Conservation (phyloP, 169 alveolate species). For the Plasmodium gonderi region DNA sequence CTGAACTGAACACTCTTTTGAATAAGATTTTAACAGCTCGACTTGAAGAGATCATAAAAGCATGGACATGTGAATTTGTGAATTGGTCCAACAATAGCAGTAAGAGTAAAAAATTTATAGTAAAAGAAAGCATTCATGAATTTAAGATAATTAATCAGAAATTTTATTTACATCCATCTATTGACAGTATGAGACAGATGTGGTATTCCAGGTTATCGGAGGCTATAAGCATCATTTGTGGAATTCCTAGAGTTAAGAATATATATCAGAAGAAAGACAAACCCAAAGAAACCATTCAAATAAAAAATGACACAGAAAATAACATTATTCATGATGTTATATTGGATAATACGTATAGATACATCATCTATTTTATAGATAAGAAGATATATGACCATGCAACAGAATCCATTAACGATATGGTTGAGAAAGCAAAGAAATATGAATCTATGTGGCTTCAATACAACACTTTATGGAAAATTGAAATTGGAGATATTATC, state of each 20-base stretch:
- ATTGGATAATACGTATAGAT: constrained; percentile 73
- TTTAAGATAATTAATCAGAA: constrained; percentile 61
- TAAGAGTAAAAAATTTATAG: constrained; percentile 50
- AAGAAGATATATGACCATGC: constrained; percentile 79
- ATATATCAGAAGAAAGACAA: constrained; percentile 79
- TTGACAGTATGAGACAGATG: constrained; percentile 72
- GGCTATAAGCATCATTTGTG: constrained; percentile 73
- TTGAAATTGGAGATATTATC: constrained; percentile 90
- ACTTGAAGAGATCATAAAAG: constrained; percentile 83
- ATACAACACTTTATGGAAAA: constrained; percentile 96
- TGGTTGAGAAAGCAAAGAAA: constrained; percentile 84
- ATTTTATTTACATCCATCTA: constrained; percentile 51
- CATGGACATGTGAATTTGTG: constrained; percentile 89
- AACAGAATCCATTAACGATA: constrained; percentile 54
- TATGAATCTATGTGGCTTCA: constrained; percentile 95
- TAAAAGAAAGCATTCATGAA: constrained; percentile 54
- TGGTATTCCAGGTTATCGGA: constrained; percentile 61
- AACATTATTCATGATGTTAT: constrained; percentile 57
- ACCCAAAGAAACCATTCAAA: constrained; percentile 64
- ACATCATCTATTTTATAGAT: constrained; percentile 79
- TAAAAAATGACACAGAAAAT: constrained; percentile 40
- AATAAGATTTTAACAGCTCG: constrained; percentile 85
- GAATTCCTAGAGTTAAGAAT: constrained; percentile 73
- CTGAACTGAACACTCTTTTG: constrained; percentile 86
- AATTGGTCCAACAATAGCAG: constrained; percentile 62